These are phyloP conservation scores for Globisporangium cederbergense DNA, from an alignment of 352 stramenopile genomes.

Conservation along the genomic window DNA sequence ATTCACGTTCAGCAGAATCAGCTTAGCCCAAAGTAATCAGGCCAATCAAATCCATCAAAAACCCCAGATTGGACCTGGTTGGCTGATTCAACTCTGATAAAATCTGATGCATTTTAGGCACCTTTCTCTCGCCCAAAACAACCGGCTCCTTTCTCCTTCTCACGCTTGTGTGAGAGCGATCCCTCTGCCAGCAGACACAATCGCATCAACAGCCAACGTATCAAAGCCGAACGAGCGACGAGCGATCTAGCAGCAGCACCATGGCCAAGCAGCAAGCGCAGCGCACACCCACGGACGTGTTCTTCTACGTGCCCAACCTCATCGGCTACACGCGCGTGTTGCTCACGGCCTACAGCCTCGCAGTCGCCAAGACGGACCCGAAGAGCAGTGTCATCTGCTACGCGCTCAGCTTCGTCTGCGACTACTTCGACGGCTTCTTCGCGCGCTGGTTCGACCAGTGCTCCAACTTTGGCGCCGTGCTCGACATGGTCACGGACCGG, in stretches of 20 bases:
- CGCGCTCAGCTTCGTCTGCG: conserved; percentile 94
- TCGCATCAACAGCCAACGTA: background rate
- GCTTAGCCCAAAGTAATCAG: too few relatives aligned
- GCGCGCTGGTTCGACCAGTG: conserved; percentile 96
- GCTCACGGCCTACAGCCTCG: conserved; percentile 85
- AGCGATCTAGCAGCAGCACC: background rate
- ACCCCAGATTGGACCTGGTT: too few relatives aligned
- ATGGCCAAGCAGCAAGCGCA: conserved; percentile 17
- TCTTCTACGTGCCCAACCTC: conserved; percentile 96
- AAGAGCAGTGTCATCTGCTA: conserved; percentile 88
- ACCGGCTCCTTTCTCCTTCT: conserved; percentile 1
- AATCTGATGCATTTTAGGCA: background rate
- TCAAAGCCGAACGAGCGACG: background rate
- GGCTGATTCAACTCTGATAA: background rate
- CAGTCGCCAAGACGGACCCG: conserved; percentile 64
- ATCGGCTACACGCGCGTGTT: conserved; percentile 93
- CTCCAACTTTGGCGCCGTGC: conserved; percentile 92
- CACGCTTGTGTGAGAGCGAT: background rate
- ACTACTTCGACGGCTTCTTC: conserved; percentile 98
- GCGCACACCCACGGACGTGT: conserved; percentile 71
- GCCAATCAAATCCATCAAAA: too few relatives aligned
- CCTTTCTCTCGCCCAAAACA: conserved; percentile 8
- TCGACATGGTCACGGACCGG: conserved; percentile 99
- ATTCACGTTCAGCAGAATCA: too few relatives aligned
- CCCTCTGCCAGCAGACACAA: background rate